phyloP scores from a whole-genome alignment of 345 rosid species.

The Acer saccharum region DNA sequence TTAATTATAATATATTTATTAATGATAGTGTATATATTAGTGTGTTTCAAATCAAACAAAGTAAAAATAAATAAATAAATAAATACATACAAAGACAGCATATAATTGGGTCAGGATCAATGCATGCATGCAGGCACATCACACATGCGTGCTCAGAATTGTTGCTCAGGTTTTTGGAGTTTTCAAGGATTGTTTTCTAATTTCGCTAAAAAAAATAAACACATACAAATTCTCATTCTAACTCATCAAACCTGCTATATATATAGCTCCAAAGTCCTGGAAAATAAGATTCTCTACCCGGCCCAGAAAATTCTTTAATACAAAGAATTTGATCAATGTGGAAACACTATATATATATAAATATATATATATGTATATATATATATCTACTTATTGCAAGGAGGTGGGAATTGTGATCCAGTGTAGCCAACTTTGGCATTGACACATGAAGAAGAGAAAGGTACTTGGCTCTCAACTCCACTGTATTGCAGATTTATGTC shows the following conservation, averaged over 20 bases:
- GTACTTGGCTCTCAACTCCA: constrained; percentile 13
- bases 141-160: not conserved
- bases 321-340: too few species aligned
- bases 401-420: constrained; percentile 47
- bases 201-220: not conserved
- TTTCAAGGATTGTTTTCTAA: not conserved
- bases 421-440: constrained; percentile 30
- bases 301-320: not conserved
- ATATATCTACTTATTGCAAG: constrained; percentile 29
- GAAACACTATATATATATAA: too few species aligned
- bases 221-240: not conserved
- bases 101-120: not conserved
- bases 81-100: not conserved
- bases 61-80: too few species aligned
- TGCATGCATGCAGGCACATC: too few species aligned
- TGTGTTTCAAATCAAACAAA: too few species aligned
- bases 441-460: constrained; percentile 39
- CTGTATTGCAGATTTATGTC: constrained; percentile 43
- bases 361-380: too few species aligned
- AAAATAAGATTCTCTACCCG: not conserved
- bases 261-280: not conserved
- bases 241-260: not conserved
- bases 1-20: too few species aligned
- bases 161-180: not conserved
- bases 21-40: too few species aligned